Percentiles rank a stretch among this genome's conserved stretches.
phyloP scores from a whole-genome alignment of 2,329 filamentous ascomycete species.

The Hypoxylon sp. region DNA sequence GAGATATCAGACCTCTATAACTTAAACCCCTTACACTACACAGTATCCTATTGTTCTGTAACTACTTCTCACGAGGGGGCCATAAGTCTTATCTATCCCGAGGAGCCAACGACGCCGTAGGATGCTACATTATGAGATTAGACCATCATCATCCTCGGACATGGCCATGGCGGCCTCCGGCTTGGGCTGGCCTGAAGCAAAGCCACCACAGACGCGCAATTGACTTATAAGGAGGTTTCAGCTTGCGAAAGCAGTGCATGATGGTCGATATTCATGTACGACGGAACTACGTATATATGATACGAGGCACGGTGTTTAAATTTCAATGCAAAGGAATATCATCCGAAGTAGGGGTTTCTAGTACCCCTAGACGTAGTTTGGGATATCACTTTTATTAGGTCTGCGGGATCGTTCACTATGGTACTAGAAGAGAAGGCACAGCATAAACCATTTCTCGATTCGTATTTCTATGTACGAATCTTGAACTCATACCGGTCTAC shows the following conservation, averaged over 20 bases:
- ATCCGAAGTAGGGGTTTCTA: not conserved
- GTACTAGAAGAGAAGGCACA: not conserved
- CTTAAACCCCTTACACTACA: too few relatives aligned
- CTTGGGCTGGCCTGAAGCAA: not conserved
- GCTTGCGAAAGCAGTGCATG: not conserved
- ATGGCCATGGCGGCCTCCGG: not conserved
- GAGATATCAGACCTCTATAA: too few relatives aligned
- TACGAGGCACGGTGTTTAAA: not conserved
- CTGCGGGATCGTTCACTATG: constrained; percentile 2
- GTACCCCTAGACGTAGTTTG: not conserved
- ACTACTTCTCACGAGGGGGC: not conserved
- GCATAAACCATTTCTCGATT: constrained; percentile 3
- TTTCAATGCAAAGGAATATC: not conserved
- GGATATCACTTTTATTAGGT: not conserved
- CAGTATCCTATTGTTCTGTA: too few relatives aligned
- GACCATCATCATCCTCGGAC: not conserved
- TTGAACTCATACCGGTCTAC: not conserved
- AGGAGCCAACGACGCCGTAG: not conserved
- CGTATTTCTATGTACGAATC: constrained; percentile 9
- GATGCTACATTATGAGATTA: not conserved
- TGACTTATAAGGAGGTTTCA: not conserved
- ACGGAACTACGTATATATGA: not conserved
- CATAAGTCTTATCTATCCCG: not conserved
- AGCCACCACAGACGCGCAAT: not conserved
- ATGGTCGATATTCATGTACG: not conserved